Percentiles rank a stretch among this genome's conserved stretches.
Evolutionary conservation across 495 filamentous ascomycete species (phyloP).

Genomic region (Xylaria acuta): DNA sequence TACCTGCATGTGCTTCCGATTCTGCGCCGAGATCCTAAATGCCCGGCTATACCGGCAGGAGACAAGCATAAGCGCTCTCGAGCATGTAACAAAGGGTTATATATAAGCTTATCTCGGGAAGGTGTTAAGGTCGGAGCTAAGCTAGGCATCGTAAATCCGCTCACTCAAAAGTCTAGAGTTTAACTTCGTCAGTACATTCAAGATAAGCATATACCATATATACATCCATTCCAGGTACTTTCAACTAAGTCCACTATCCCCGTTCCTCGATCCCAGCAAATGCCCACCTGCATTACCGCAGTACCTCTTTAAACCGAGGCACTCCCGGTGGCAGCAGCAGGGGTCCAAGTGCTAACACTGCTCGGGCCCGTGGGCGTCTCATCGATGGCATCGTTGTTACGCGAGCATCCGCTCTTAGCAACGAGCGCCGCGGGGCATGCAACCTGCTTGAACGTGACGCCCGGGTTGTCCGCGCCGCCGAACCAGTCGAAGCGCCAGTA

Average conservation of each 20-base stretch:
- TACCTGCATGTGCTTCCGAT: background rate
- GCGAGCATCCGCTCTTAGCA: conserved; percentile 54
- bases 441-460: conserved; percentile 61
- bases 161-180: background rate
- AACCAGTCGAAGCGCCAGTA: conserved; percentile 76
- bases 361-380: conserved; percentile 42
- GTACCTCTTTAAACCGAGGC: background rate
- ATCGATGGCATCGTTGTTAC: conserved; percentile 42
- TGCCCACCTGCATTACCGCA: background rate
- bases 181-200: background rate
- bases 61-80: background rate
- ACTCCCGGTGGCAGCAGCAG: background rate
- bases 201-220: background rate
- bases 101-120: background rate
- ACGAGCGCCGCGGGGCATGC: conserved; percentile 66
- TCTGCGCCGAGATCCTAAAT: background rate
- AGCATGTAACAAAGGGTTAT: background rate
- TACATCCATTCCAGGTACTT: background rate
- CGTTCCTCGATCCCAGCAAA: no score
- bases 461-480: conserved; percentile 65
- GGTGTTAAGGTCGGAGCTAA: background rate
- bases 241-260: background rate
- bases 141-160: background rate
- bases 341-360: conserved; percentile 32
- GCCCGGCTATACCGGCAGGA: background rate